Percentiles rank a stretch among this genome's conserved stretches.
Evolutionary conservation across 2,329 filamentous ascomycete genomes (phyloP).

Genomic region (Zelopaecilomyces penicillatus): DNA sequence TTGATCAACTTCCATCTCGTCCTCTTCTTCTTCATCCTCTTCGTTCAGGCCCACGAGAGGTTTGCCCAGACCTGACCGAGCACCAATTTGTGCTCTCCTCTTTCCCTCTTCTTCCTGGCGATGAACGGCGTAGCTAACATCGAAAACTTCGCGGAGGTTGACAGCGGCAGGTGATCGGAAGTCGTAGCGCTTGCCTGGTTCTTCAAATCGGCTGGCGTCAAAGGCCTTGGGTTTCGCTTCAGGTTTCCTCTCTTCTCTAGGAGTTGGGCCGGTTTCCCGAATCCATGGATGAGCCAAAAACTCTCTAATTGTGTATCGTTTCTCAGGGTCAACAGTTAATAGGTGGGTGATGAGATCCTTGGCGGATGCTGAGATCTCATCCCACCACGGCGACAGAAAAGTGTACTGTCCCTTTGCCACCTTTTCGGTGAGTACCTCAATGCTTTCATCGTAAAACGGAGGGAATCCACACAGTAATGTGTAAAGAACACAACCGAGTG

Average conservation of each 20-base stretch:
- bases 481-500: constrained; percentile 90
- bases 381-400: constrained; percentile 98
- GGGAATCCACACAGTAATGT: constrained; percentile 95
- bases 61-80: constrained; percentile 55
- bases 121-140: constrained; percentile 96
- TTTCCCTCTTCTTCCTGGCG: constrained; percentile 94
- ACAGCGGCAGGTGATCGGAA: constrained; percentile 93
- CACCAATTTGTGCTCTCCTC: constrained; percentile 73
- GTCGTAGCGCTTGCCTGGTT: constrained; percentile 65
- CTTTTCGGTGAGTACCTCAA: constrained; percentile 94
- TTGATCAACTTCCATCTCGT: constrained; percentile 55
- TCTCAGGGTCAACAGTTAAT: constrained; percentile 87
- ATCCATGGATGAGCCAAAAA: constrained; percentile 97
- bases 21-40: constrained; percentile 54
- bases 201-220: constrained; percentile 44
- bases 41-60: constrained; percentile 59
- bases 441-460: constrained; percentile 97
- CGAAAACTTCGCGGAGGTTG: constrained; percentile 94
- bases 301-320: constrained; percentile 86
- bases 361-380: constrained; percentile 90
- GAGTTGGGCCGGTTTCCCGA: constrained; percentile 51
- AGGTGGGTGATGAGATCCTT: constrained; percentile 92
- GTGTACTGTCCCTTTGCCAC: constrained; percentile 95
- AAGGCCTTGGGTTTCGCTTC: constrained; percentile 44
- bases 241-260: constrained; percentile 51